Base-by-base conservation (phyloP, 2,329 filamentous ascomycete genomes). In the Fusarium graminum region DNA sequence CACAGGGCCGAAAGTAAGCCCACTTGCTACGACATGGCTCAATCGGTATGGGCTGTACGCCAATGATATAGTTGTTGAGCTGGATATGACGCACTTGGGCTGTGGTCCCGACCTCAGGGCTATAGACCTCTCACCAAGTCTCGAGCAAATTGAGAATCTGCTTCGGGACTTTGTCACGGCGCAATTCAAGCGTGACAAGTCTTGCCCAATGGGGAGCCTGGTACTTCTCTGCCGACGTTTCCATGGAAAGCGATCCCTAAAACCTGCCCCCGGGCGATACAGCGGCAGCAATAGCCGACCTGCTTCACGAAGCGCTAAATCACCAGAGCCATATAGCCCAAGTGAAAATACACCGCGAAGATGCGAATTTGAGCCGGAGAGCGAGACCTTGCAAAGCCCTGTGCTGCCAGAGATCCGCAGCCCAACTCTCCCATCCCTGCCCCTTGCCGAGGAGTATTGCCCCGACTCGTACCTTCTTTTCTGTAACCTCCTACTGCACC, bases 51-150 rank as follows among this genome's bases (percentile, higher is more conserved):
- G 74, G 2, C 51, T 67, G 3, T 76, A 78, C 32, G 78, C 81
- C 66, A 74, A 68, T 16, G 72, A 74, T 26, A 64, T 83, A 22
- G 74, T 74, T 3, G 46, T 83, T 11, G 81, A 83, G 59, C 29
- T 83, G 2, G 81, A 82, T 59, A 71, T 81, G 67, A 76, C 80
- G 1, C 75, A 72, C 12, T 69, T 80, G 10, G 73, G 75, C 2
- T 78, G 77, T 22, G 78, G 78, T 3, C 59, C 71, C 4, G 47
- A 59, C 1, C 65, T 66, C 6, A 52, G 63, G 1, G 76, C 77
- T 0, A 55, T 50, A 1, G 40, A 46, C 0, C 56, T 81, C 3
- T 50, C 63, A 0, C 64, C 75, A 0, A 73, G 72, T 7, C 61
- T 74, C 1, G 55, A 70, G 2, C 62, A 72, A 4, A 65, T 78